A percentile compares a stretch with the other conserved stretches of the same genome.
phyloP scores from a whole-genome alignment of 495 filamentous ascomycete species.

The Letharia columbiana region DNA sequence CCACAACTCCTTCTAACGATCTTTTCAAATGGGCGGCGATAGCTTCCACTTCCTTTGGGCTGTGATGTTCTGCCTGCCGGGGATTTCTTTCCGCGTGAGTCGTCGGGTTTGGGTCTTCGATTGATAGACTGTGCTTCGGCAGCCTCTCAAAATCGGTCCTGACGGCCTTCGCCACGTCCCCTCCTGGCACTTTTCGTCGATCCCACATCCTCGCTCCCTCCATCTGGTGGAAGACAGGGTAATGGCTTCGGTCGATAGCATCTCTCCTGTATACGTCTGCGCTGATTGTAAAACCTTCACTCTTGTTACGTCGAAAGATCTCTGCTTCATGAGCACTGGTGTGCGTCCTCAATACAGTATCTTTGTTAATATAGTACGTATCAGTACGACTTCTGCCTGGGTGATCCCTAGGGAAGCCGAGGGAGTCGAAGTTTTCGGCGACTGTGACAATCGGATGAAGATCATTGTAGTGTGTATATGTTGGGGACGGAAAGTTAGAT shows the following conservation, averaged over 20 bases:
- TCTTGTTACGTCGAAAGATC: constrained; percentile 57
- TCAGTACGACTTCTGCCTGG: constrained; percentile 80
- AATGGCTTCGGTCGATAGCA: constrained; percentile 88
- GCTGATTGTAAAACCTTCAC: constrained; percentile 76
- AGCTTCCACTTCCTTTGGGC: constrained; percentile 67
- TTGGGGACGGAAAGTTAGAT: constrained; percentile 67
- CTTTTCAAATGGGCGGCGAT: constrained; percentile 80
- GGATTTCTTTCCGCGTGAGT: constrained; percentile 76
- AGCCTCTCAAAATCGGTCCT: constrained; percentile 56
- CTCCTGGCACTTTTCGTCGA: constrained; percentile 46
- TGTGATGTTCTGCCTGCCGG: constrained; percentile 62
- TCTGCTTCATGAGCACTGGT: constrained; percentile 89
- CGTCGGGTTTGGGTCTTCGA: constrained; percentile 79
- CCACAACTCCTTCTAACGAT: constrained; percentile 80
- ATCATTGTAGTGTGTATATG: constrained; percentile 65
- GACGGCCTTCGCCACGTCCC: constrained; percentile 52
- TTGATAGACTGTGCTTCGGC: constrained; percentile 60
- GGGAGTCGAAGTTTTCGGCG: constrained; percentile 85
- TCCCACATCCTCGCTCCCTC: constrained; percentile 92
- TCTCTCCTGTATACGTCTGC: constrained; percentile 97
- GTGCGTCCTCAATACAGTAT: constrained; percentile 83
- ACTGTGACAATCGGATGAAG: constrained; percentile 81
- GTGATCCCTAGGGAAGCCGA: constrained; percentile 82
- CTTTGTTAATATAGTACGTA: constrained; percentile 89
- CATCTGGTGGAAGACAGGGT: constrained; percentile 98